These are phyloP conservation scores for Lachnellula arida DNA, from an alignment of 2,329 filamentous ascomycete species.

Conservation along the genomic window DNA sequence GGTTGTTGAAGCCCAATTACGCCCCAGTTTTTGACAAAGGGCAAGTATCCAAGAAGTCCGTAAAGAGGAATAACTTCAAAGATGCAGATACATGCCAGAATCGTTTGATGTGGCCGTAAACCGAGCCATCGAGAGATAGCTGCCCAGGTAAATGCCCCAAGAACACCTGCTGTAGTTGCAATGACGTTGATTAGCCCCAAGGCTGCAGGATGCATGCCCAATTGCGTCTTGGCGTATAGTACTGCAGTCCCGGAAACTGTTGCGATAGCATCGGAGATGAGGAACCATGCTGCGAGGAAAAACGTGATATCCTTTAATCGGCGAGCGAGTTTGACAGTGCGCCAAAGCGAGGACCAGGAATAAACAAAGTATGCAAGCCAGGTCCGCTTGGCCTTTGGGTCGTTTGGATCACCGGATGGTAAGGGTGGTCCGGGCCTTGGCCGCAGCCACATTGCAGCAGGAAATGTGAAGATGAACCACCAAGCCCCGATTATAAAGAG, in stretches of 20 bases:
- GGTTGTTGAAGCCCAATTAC: constrained; percentile 80
- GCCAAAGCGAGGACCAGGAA: constrained; percentile 82
- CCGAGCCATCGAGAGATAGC: constrained; percentile 66
- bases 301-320: constrained; percentile 68
- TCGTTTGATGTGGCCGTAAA: constrained; percentile 77
- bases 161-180: constrained; percentile 74
- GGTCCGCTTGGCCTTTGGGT: constrained; percentile 36
- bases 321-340: constrained; percentile 71
- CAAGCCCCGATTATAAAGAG: constrained; percentile 82
- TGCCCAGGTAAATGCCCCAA: constrained; percentile 88
- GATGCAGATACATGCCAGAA: constrained; percentile 82
- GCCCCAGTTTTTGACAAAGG: constrained; percentile 68
- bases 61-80: constrained; percentile 94
- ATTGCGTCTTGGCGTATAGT: constrained; percentile 87
- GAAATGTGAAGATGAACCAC: constrained; percentile 92
- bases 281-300: constrained; percentile 87
- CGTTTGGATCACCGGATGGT: constrained; percentile 29
- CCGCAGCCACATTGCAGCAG: constrained; percentile 80
- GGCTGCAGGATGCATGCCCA: constrained; percentile 84
- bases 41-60: constrained; percentile 84
- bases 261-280: constrained; percentile 89
- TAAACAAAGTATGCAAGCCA: constrained; percentile 72
- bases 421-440: constrained; percentile 84
- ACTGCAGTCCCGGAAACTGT: constrained; percentile 94
- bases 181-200: constrained; percentile 93